Evolutionary conservation across 148 eudicot genomes (phyloP).

Genomic region (Dysphania ambrosioides): DNA sequence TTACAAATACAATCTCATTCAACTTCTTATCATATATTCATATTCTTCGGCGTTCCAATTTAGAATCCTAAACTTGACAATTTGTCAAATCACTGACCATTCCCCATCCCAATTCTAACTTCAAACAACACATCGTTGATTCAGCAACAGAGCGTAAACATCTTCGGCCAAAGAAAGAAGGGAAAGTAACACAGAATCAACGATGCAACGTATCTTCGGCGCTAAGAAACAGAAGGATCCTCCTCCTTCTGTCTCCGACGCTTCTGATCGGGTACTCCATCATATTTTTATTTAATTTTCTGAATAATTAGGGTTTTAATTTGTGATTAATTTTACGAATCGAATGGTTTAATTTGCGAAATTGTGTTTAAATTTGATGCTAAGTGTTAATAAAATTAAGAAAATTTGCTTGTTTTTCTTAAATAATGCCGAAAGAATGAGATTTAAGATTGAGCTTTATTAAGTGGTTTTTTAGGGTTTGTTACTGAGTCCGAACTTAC

Average conservation of each 20-base stretch:
- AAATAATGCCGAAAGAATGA: not conserved
- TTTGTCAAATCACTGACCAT: not conserved
- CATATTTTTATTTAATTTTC: not conserved
- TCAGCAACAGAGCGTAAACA: not conserved
- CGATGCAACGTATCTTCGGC: constrained; percentile 83
- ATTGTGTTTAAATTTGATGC: not conserved
- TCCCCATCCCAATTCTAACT: not conserved
- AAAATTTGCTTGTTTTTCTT: too few relatives aligned
- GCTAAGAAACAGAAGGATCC: constrained; percentile 74
- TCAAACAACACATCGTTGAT: not conserved
- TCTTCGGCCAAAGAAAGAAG: not conserved
- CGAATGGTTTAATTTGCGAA: not conserved
- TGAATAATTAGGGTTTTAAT: not conserved
- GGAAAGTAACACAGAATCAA: not conserved
- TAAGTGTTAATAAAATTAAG: too few relatives aligned
- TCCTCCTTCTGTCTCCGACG: constrained; percentile 72
- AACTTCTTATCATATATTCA: too few relatives aligned
- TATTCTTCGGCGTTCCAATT: too few relatives aligned
- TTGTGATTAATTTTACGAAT: not conserved
- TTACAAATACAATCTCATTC: not conserved
- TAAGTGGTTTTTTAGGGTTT: too few relatives aligned
- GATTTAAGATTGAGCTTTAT: not conserved
- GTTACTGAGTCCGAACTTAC: too few relatives aligned
- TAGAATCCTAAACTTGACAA: too few relatives aligned
- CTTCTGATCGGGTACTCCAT: constrained; percentile 61